Base-by-base conservation (phyloP, 306 rosid genomes). In the Rubus parviflorus region DNA sequence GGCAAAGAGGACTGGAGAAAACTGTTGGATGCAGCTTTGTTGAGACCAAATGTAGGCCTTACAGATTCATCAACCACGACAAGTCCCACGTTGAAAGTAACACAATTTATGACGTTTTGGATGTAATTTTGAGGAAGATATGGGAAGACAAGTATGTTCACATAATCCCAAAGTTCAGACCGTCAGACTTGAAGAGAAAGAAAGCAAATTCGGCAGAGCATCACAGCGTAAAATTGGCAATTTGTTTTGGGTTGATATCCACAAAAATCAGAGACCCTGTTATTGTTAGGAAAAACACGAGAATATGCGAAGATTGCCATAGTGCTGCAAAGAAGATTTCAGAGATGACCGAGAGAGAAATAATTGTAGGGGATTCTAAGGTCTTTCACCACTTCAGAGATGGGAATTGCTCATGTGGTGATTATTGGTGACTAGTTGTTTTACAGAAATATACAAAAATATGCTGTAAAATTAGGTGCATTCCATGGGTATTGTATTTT, bases 171-270 rank as follows among this genome's bases (percentile, higher is more conserved):
- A 81, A 81, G 85, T 86, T 86, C 81, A 86, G 80, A 70, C 86
- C 87, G 17, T 54, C 43, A 41, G 88, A 77, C 15, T 77, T 80
- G 80, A 81, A 62, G 72, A 84, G 74, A 12, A 77, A 60, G 73
- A 83, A 58, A 69, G 81, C 78, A 61, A 81, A 76, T 46, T 75
- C 63, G 12, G 77, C 82, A 2, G 81, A 76, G 78, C 68, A 72
- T 72, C 94, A 89, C 68, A 74, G 91, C 40, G 87, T 89, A 60
- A 84, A 87, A 84, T 79, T 87, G 85, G 91, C 94, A 45, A 68
- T 86, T 64, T 86, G 87, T 82, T 87, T 78, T 22, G 91, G 90
- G 20, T 64, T 89, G 75, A 89, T 89, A 77, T 82, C 91, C 66
- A 75, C 86, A 5, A 74, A 80, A 45, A 64, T 89, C 65, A 84